Evolutionary conservation across 73 alveolate genomes (phyloP), one percentile per base, ranked within the genome.

Genomic region (Paramecium octaurelia): DNA sequence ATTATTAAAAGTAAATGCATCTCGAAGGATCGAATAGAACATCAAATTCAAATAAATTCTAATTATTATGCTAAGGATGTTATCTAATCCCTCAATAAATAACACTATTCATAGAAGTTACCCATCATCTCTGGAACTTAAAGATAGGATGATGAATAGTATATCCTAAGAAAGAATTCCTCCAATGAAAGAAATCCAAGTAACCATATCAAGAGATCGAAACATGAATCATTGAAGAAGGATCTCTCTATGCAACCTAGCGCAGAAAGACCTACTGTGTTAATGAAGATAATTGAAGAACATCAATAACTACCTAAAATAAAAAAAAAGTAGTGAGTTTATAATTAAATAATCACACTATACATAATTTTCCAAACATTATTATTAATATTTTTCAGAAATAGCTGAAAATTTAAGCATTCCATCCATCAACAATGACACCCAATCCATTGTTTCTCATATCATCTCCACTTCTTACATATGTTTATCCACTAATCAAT

Each of bases 321-420:
- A 20, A 64, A 64, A 34, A 64, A 64, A 16, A 64, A 64, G 69
- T 54, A n/a, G 31, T 54, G 69, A 54, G 34, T 16, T 40, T 54
- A 54, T 54, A 64, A 34, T 64, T 31, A 31, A 64, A 64, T 64
- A 64, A 64, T 64, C 50, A 64, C 46, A 64, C 84, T 64, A 64
- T 64, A 64, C 31, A 8, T 64, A 64, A 64, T 64, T 64, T 64
- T 64, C 84, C 84, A 27, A 8, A 60, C 12, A 60, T 60, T 8
- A 8, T 60, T 60, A 20, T 60, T 6, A 21, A 60, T 27, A 60
- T 71, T 29, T 11, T 8, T 80, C 91, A 80, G 46, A 31, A 80
- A 93, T 93, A 93, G 58, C 89, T 93, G 58, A 93, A 93, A 29
- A 93, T 93, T 89, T 93, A 93, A n/a, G 92, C 86, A 64, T 93